These are phyloP conservation scores for Penicillium pancosmium DNA, from an alignment of 495 filamentous ascomycete species.

Conservation along the genomic window DNA sequence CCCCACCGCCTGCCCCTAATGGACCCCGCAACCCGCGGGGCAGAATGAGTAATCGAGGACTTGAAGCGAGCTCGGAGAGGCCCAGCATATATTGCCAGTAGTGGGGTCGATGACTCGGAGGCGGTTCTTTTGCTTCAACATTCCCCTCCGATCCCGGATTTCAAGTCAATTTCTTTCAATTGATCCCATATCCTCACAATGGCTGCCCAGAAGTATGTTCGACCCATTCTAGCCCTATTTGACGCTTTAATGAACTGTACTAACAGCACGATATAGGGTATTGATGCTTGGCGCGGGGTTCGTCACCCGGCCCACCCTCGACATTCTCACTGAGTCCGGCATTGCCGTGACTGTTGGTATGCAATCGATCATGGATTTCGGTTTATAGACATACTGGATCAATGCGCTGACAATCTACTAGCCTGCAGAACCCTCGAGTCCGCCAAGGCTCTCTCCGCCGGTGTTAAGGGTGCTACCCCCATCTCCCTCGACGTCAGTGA, in stretches of 20 bases:
- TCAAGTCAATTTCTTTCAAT: slow-evolving; percentile 2
- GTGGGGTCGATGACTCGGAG: slow-evolving; percentile 8
- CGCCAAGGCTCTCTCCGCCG: slow-evolving; percentile 72
- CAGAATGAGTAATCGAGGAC: slow-evolving; percentile 2
- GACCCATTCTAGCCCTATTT: background rate
- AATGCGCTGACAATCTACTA: slow-evolving; percentile 28
- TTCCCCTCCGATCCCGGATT: slow-evolving; percentile 7
- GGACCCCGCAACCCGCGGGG: slow-evolving; percentile 4
- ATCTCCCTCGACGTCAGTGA: slow-evolving; percentile 85
- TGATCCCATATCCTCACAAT: slow-evolving; percentile 1
- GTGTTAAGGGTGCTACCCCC: slow-evolving; percentile 68
- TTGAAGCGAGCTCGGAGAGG: slow-evolving; percentile 4
- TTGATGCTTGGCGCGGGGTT: slow-evolving; percentile 10
- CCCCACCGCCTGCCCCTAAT: slow-evolving; percentile 3
- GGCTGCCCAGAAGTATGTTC: background rate
- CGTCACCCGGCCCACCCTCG: slow-evolving; percentile 76
- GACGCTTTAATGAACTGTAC: background rate
- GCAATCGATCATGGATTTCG: slow-evolving; percentile 21
- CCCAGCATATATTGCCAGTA: slow-evolving; percentile 1
- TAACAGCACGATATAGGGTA: background rate
- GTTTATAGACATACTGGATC: background rate
- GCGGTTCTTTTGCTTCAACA: slow-evolving; percentile 4
- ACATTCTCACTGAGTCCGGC: slow-evolving; percentile 72
- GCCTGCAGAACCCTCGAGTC: slow-evolving; percentile 84
- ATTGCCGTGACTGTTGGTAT: slow-evolving; percentile 83